phyloP scores from a whole-genome alignment of 176 grass and related monocot genomes.

The Olyra latifolia region DNA sequence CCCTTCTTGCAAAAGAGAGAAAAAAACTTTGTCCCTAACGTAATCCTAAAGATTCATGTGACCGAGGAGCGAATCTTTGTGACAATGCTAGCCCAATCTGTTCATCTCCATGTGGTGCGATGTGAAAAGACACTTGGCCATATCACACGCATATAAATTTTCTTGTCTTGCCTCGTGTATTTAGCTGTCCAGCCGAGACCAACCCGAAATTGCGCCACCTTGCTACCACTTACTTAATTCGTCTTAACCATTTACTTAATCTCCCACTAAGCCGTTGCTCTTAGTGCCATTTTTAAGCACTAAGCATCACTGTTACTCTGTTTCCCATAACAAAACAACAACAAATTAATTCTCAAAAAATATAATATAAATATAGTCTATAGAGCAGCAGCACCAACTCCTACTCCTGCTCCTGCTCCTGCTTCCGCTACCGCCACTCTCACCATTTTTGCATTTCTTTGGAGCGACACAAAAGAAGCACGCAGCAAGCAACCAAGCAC shows the following conservation, averaged over 20 bases:
- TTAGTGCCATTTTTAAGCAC: not conserved
- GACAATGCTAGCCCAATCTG: not conserved
- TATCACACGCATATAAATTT: not conserved
- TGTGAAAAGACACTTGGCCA: not conserved
- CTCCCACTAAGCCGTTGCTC: not conserved
- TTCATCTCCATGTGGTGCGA: not conserved
- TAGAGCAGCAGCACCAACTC: not conserved
- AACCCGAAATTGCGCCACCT: not conserved
- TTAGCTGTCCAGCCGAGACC: not conserved
- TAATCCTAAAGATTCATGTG: not conserved
- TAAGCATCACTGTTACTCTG: not conserved
- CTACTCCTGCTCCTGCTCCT: not conserved
- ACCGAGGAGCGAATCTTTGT: not conserved
- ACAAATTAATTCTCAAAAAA: no score
- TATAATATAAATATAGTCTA: not conserved
- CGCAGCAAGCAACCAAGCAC: not conserved
- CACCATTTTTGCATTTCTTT: constrained; percentile 32
- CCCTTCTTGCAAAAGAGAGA: not conserved
- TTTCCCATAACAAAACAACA: not conserved
- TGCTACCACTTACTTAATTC: not conserved
- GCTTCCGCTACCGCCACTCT: not conserved
- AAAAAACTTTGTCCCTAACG: not conserved
- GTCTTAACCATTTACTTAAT: not conserved
- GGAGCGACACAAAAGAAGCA: not conserved
- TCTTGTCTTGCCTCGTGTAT: not conserved